Percentiles rank a stretch among this genome's conserved stretches.
These are phyloP conservation scores for Lodderomyces pseudojiufengensis DNA, from an alignment of 1,139 yeast genomes.

Conservation along the genomic window DNA sequence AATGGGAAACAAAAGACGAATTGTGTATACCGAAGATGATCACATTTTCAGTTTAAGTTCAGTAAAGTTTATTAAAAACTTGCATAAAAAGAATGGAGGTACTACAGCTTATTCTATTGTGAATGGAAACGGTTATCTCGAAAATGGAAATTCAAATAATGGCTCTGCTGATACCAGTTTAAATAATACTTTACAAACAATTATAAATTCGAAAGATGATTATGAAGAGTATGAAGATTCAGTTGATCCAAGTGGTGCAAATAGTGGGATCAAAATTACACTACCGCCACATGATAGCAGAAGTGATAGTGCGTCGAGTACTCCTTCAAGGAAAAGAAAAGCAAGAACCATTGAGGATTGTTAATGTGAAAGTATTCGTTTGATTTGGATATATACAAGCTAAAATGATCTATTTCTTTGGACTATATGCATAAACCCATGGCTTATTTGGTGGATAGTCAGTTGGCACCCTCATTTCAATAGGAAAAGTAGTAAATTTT, in stretches of 20 bases:
- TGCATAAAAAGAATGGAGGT: slow-evolving; percentile 40
- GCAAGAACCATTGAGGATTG: slow-evolving; percentile 28
- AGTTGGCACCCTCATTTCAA: slow-evolving; percentile 84
- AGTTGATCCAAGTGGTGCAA: slow-evolving; percentile 28
- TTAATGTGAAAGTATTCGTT: too few species aligned
- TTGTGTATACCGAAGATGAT: slow-evolving; percentile 71
- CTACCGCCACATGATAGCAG: neutral
- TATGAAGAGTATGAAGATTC: slow-evolving; percentile 47
- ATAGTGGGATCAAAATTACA: slow-evolving; percentile 6
- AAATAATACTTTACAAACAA: neutral
- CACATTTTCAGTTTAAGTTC: slow-evolving; percentile 82
- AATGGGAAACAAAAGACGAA: slow-evolving; percentile 43
- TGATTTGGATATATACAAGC: slow-evolving; percentile 9
- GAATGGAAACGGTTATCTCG: slow-evolving; percentile 2
- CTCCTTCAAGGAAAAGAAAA: slow-evolving; percentile 38
- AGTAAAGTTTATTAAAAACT: slow-evolving; percentile 62
- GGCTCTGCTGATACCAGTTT: neutral
- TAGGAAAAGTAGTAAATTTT: slow-evolving; percentile 51
- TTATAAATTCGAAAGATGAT: slow-evolving; percentile 26
- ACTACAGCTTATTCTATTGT: slow-evolving; percentile 9
- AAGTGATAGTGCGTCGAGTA: slow-evolving; percentile 14
- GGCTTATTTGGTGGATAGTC: slow-evolving; percentile 84
- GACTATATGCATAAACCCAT: slow-evolving; percentile 67
- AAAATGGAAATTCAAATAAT: neutral
- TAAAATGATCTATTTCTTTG: slow-evolving; percentile 12